Conservation (phyloP, 805 yeast genomes). For the Candida argentea region DNA sequence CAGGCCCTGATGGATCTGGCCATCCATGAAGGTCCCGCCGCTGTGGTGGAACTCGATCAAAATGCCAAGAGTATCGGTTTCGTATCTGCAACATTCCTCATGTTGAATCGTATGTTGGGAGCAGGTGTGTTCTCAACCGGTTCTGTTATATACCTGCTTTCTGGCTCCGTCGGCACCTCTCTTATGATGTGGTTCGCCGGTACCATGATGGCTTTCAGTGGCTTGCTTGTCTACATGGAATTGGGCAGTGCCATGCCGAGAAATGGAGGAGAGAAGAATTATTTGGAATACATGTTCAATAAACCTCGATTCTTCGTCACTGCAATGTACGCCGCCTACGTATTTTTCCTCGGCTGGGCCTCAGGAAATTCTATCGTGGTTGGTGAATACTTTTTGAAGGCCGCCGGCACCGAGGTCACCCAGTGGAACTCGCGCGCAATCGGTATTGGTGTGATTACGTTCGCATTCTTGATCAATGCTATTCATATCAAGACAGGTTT, state of each 20-base stretch:
- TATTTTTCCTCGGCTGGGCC: constrained; percentile 76
- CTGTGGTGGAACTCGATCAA: constrained; percentile 29
- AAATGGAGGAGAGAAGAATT: constrained; percentile 83
- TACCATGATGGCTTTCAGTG: constrained; percentile 48
- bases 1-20: constrained; percentile 2
- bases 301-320: constrained; percentile 63
- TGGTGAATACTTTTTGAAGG: constrained; percentile 67
- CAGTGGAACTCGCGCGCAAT: constrained; percentile 73
- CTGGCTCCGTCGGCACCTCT: constrained; percentile 67
- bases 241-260: constrained; percentile 68
- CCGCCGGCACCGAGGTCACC: constrained; percentile 58
- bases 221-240: constrained; percentile 64
- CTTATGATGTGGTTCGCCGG: constrained; percentile 71
- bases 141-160: constrained; percentile 43
- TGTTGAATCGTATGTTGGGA: constrained; percentile 62
- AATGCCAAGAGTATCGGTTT: constrained; percentile 36
- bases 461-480: constrained; percentile 57
- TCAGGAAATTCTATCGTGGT: constrained; percentile 75
- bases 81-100: constrained; percentile 37
- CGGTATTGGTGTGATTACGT: constrained; percentile 65
- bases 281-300: constrained; percentile 59
- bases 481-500: constrained; percentile 57
- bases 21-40: constrained; percentile 10
- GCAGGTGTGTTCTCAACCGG: constrained; percentile 68
- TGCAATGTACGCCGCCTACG: constrained; percentile 53